Conservation (phyloP, 2,329 filamentous ascomycete species). For the Teratosphaeria viscida region DNA sequence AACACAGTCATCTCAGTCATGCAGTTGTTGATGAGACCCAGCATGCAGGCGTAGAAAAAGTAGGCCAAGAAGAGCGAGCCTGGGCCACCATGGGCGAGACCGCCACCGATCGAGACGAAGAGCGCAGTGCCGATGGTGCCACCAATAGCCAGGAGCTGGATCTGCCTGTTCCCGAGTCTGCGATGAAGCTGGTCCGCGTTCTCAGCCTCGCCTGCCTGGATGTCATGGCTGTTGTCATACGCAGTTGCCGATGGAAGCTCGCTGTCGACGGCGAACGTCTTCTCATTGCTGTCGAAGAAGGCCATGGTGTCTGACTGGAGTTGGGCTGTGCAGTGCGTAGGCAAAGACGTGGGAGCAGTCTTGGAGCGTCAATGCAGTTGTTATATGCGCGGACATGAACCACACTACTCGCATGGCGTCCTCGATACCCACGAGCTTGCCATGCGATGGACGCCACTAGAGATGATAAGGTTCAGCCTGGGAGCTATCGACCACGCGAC, state of each 20-base stretch:
- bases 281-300: conserved; percentile 2
- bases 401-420: not conserved
- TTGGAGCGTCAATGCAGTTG: not conserved
- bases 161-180: conserved; percentile 24
- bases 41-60: conserved; percentile 43
- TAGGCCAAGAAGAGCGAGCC: conserved; percentile 50
- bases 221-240: not conserved
- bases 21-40: conserved; percentile 54
- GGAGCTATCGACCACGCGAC: not conserved
- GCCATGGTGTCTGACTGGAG: not conserved
- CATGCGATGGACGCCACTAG: not conserved
- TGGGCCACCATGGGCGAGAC: conserved; percentile 41
- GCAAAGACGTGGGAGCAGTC: not conserved
- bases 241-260: not conserved
- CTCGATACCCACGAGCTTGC: not conserved
- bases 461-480: not conserved
- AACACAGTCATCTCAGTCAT: conserved; percentile 55
- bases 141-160: conserved; percentile 28
- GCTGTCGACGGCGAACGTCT: not conserved
- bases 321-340: not conserved
- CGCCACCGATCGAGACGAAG: conserved; percentile 44
- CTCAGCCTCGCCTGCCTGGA: not conserved
- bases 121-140: conserved; percentile 25
- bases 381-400: not conserved
- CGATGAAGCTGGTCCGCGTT: conserved; percentile 18